Evolutionary conservation across 139 green algal species (phyloP).

Genomic region (Chlamydomonas sp.): DNA sequence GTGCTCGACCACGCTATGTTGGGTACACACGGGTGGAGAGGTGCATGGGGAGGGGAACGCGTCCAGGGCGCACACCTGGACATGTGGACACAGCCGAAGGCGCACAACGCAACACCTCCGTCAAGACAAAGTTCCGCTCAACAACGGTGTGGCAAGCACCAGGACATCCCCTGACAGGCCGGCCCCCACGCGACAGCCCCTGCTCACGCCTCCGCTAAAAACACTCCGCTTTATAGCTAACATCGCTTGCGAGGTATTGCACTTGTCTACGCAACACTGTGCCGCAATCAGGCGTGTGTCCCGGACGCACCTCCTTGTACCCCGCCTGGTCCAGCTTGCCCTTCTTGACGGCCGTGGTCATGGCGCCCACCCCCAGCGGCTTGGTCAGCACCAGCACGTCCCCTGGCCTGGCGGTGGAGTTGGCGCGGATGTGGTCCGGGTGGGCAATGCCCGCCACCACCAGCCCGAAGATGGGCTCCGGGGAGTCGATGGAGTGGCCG

Average conservation of each 20-base stretch:
- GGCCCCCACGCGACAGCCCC: no score
- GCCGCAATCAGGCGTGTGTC: background rate
- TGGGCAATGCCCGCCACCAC: constrained; percentile 47
- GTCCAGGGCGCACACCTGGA: background rate
- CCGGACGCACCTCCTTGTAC: constrained; percentile 34
- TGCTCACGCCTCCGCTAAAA: no score
- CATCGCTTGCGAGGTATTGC: no score
- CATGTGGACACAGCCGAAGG: no score
- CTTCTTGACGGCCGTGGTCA: constrained; percentile 56
- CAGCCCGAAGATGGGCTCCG: constrained; percentile 53
- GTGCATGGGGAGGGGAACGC: background rate
- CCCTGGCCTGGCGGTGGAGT: constrained; percentile 40
- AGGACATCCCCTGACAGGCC: no score
- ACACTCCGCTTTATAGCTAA: no score
- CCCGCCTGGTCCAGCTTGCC: constrained; percentile 40
- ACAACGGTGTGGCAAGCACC: no score
- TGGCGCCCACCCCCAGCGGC: constrained; percentile 54
- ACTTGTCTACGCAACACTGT: no score
- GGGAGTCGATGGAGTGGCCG: constrained; percentile 52
- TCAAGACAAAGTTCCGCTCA: no score
- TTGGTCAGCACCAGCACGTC: constrained; percentile 54
- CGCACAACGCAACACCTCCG: no score
- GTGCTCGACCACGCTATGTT: no score
- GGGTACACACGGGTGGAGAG: background rate
- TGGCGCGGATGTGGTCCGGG: constrained; percentile 25